Conservation (phyloP, 1,139 yeast species). For the Blastobotrys elegans region DNA sequence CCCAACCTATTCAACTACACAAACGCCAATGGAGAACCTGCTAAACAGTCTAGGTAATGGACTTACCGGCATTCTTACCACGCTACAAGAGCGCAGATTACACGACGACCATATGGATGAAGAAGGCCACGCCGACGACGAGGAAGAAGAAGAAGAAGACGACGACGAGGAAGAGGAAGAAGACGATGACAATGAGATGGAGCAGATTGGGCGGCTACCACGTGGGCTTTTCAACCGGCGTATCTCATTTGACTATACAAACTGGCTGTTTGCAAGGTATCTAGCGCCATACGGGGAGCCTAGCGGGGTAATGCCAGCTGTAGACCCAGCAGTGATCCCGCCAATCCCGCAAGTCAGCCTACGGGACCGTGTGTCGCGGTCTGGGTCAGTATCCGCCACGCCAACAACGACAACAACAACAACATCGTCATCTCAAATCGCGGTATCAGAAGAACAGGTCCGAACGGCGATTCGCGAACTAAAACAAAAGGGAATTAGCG, state of each 20-base stretch:
- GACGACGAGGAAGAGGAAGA: slow-evolving; percentile 20
- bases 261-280: slow-evolving; percentile 24
- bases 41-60: slow-evolving; percentile 1
- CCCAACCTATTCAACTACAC: background rate
- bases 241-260: slow-evolving; percentile 22
- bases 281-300: slow-evolving; percentile 42
- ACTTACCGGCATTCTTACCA: background rate
- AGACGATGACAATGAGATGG: slow-evolving; percentile 30
- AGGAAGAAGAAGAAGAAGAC: slow-evolving; percentile 17
- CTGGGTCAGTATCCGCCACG: background rate
- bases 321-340: slow-evolving; percentile 45
- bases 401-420: slow-evolving; percentile 18
- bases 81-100: background rate
- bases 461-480: slow-evolving; percentile 48
- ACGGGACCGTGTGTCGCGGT: background rate
- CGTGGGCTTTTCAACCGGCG: slow-evolving; percentile 3
- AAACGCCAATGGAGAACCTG: slow-evolving; percentile 1
- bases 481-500: slow-evolving; percentile 44
- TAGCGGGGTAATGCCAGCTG: slow-evolving; percentile 49
- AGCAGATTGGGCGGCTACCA: slow-evolving; percentile 29
- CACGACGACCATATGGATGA: slow-evolving; percentile 1
- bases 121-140: background rate
- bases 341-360: slow-evolving; percentile 46
- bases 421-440: slow-evolving; percentile 8
- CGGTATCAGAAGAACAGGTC: slow-evolving; percentile 1